These are phyloP conservation scores for Aspergillus saccharolyticus DNA, from an alignment of 495 filamentous ascomycete genomes.

Conservation along the genomic window DNA sequence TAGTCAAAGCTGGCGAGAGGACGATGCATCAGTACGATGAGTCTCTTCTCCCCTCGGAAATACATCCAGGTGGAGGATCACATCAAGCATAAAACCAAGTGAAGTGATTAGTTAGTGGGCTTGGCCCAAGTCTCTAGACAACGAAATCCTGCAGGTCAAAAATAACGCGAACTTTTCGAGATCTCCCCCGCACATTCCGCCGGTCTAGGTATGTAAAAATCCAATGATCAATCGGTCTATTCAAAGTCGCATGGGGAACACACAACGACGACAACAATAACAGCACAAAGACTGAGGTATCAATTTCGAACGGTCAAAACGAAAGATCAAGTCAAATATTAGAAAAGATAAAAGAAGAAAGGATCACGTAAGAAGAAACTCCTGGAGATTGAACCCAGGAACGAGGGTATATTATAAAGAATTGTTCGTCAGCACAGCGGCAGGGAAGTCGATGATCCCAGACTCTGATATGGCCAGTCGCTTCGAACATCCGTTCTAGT, in stretches of 20 bases:
- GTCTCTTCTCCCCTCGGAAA: too few species aligned
- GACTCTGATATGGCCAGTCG: neutral
- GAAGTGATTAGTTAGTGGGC: neutral
- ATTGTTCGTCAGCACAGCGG: too few species aligned
- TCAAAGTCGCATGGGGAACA: constrained; percentile 1
- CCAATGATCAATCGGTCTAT: constrained; percentile 22
- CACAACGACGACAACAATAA: neutral
- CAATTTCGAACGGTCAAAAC: constrained; percentile 6
- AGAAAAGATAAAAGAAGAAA: neutral
- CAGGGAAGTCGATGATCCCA: neutral
- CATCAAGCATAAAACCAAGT: neutral
- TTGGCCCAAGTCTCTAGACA: neutral
- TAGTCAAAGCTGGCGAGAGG: too few species aligned
- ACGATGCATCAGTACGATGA: too few species aligned
- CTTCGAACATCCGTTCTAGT: neutral
- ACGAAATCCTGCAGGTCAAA: constrained; percentile 2
- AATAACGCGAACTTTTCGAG: constrained; percentile 7
- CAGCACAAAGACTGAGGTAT: constrained; percentile 14
- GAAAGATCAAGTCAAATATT: neutral
- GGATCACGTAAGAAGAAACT: neutral
- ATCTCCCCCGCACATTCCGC: neutral
- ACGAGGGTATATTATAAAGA: constrained; percentile 4
- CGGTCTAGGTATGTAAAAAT: neutral
- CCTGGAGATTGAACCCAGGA: constrained; percentile 7
- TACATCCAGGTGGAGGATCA: too few species aligned